Conservation (phyloP, 768 basidiomycete species). For the Boletus pseudo-olivaceus region DNA sequence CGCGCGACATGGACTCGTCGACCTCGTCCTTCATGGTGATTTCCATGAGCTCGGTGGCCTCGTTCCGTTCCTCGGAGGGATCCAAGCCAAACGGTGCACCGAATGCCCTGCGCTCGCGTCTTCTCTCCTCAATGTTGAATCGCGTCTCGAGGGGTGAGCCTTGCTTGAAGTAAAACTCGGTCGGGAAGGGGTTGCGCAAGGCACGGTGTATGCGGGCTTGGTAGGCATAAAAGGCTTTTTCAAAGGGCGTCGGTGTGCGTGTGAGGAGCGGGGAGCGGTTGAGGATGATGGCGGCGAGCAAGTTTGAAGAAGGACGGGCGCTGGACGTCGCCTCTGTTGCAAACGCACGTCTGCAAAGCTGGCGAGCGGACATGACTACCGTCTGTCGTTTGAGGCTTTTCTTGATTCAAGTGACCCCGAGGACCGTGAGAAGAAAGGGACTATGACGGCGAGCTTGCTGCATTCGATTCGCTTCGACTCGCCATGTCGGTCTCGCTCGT, state of each 20-base stretch:
- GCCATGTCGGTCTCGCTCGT: slow-evolving; percentile 74
- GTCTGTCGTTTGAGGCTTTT: neutral
- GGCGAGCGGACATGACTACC: slow-evolving; percentile 6
- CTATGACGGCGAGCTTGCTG: neutral
- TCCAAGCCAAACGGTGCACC: slow-evolving; percentile 55
- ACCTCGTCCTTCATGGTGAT: slow-evolving; percentile 58
- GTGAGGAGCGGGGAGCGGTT: slow-evolving; percentile 78
- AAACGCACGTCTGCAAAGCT: slow-evolving; percentile 35
- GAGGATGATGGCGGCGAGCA: slow-evolving; percentile 66
- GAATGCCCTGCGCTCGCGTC: slow-evolving; percentile 70
- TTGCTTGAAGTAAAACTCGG: slow-evolving; percentile 91
- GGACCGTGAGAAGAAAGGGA: slow-evolving; percentile 34
- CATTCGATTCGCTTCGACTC: neutral
- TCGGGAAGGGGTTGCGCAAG: slow-evolving; percentile 82
- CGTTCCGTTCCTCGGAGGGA: slow-evolving; percentile 39
- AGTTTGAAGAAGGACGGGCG: slow-evolving; percentile 27
- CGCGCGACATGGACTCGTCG: slow-evolving; percentile 59
- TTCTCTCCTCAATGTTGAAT: slow-evolving; percentile 72
- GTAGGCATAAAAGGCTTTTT: slow-evolving; percentile 80
- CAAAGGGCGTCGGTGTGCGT: slow-evolving; percentile 67
- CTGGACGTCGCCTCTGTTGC: slow-evolving; percentile 38
- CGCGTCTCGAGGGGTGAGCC: slow-evolving; percentile 82
- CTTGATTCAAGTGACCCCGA: slow-evolving; percentile 4
- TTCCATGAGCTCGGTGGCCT: slow-evolving; percentile 53
- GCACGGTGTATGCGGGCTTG: slow-evolving; percentile 80